Evolutionary conservation across 2,329 filamentous ascomycete species (phyloP).

Genomic region (Phyllosticta capitalensis): DNA sequence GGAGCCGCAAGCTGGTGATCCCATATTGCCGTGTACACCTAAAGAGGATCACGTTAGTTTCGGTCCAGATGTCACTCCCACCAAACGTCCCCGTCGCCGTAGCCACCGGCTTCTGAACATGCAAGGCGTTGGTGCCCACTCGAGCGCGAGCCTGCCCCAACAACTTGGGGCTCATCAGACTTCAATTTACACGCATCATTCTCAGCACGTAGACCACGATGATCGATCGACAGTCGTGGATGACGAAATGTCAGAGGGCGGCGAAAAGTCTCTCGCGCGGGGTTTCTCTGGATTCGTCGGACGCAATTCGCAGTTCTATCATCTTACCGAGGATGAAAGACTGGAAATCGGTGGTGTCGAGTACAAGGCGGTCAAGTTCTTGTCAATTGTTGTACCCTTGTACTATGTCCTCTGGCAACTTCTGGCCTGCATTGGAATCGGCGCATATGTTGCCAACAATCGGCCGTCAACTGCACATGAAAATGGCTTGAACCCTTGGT

Average conservation of each 20-base stretch:
- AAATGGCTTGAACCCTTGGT: constrained; percentile 55
- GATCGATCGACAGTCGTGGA: neutral
- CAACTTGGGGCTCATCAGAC: constrained; percentile 3
- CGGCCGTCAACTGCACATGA: constrained; percentile 38
- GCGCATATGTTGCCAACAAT: constrained; percentile 50
- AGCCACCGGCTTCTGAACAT: constrained; percentile 20
- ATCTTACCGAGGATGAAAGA: constrained; percentile 44
- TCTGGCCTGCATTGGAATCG: constrained; percentile 49
- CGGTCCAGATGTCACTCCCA: constrained; percentile 17
- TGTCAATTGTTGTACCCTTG: constrained; percentile 50
- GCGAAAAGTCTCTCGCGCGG: constrained; percentile 15
- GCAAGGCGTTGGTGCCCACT: constrained; percentile 27
- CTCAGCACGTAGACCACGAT: neutral
- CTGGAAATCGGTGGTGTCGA: constrained; percentile 53
- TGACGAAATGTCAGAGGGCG: neutral
- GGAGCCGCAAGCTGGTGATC: neutral
- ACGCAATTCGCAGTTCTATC: constrained; percentile 47
- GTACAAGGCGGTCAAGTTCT: constrained; percentile 51
- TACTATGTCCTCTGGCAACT: constrained; percentile 54
- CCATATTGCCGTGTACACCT: neutral
- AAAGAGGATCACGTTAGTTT: constrained; percentile 22
- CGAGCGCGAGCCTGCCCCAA: constrained; percentile 19
- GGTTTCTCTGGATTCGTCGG: constrained; percentile 23
- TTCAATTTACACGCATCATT: neutral
- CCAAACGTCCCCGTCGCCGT: constrained; percentile 10